Conservation (phyloP, 768 basidiomycete species). For the Sutorius australiensis region DNA sequence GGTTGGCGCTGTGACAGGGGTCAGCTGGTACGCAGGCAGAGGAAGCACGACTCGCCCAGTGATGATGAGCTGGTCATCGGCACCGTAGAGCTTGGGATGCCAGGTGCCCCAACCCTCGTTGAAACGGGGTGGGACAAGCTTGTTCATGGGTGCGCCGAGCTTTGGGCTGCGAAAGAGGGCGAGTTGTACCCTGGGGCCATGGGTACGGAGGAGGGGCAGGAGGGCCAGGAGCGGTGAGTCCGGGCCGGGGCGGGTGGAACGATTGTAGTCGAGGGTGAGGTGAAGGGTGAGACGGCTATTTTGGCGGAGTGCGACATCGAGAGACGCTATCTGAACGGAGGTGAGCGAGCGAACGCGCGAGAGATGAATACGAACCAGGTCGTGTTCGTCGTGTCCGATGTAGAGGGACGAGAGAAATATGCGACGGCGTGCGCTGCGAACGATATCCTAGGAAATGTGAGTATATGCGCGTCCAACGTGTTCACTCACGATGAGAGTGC, state of each 20-base stretch:
- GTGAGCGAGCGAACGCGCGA: background rate
- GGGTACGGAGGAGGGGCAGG: conserved; percentile 67
- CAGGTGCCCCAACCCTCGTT: conserved; percentile 99
- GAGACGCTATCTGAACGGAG: conserved; percentile 61
- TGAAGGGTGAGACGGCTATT: conserved; percentile 64
- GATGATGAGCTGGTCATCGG: conserved; percentile 88
- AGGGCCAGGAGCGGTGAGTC: conserved; percentile 66
- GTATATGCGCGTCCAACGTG: no score
- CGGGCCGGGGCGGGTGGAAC: conserved; percentile 70
- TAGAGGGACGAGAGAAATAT: conserved; percentile 91
- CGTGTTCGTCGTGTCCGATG: conserved; percentile 72
- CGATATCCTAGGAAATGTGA: conserved; percentile 55
- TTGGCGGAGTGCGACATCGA: conserved; percentile 54
- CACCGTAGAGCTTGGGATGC: conserved; percentile 96
- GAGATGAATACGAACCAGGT: conserved; percentile 58
- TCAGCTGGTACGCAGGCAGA: conserved; percentile 1
- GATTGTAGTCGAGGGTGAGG: conserved; percentile 77
- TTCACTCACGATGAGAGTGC: conserved; percentile 46
- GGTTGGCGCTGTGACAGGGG: conserved; percentile 67
- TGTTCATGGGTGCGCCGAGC: conserved; percentile 68
- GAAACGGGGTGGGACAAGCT: conserved; percentile 83
- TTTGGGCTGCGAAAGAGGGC: conserved; percentile 87
- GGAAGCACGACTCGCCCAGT: conserved; percentile 63
- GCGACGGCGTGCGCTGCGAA: conserved; percentile 68
- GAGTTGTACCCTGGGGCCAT: conserved; percentile 69